A percentile compares a stretch with the other conserved stretches of the same genome.
These are phyloP conservation scores for Ceratobasidium sp. DNA, from an alignment of 1,284 basidiomycete genomes.

Conservation along the genomic window DNA sequence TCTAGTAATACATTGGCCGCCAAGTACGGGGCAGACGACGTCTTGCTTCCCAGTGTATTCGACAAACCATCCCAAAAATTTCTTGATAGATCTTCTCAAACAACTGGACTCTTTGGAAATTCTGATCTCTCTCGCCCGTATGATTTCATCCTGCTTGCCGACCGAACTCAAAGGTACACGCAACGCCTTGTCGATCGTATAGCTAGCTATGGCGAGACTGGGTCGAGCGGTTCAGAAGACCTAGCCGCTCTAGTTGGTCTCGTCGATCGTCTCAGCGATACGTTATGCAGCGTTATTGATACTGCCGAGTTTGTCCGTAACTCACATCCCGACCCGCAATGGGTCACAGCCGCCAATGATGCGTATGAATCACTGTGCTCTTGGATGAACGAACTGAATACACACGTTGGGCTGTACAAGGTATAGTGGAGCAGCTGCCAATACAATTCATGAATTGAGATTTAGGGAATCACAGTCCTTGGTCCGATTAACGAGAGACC, in stretches of 20 bases:
- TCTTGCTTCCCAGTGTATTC: conserved; percentile 14
- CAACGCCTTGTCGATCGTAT: conserved; percentile 77
- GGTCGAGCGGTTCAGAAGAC: conserved; percentile 84
- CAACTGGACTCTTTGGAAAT: conserved; percentile 41
- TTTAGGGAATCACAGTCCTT: conserved; percentile 12
- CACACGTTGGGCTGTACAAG: conserved; percentile 90
- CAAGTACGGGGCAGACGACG: conserved; percentile 30
- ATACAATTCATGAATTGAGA: no score
- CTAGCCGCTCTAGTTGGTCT: conserved; percentile 41
- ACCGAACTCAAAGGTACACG: conserved; percentile 75
- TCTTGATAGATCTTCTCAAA: background rate
- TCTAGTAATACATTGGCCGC: background rate
- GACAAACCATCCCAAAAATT: background rate
- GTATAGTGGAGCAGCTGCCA: no score
- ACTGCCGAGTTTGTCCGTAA: conserved; percentile 93
- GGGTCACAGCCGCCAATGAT: conserved; percentile 84
- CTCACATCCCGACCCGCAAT: conserved; percentile 84
- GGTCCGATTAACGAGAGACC: conserved; percentile 48
- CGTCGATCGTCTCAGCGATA: conserved; percentile 90
- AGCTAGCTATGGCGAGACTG: conserved; percentile 64
- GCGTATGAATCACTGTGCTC: conserved; percentile 93
- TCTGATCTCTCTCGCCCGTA: conserved; percentile 37
- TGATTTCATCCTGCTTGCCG: conserved; percentile 54
- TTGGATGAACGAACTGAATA: conserved; percentile 98
- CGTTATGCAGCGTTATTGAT: conserved; percentile 96